Base-by-base conservation (phyloP, 2,329 filamentous ascomycete species). In the Pyricularia sp. region DNA sequence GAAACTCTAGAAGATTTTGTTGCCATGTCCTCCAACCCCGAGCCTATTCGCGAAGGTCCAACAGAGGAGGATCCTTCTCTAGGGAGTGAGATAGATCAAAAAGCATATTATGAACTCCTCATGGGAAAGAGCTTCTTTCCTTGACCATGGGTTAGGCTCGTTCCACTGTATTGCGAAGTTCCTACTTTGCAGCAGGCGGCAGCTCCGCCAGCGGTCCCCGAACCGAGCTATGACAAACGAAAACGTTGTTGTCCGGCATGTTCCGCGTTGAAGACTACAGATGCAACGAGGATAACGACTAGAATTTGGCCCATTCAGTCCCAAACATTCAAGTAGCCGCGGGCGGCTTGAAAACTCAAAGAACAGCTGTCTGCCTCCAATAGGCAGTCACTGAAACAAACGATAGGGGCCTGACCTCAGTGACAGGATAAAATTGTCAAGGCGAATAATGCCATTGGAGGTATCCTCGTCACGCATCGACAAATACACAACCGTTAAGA, bases 1-100 rank as follows among this genome's bases (percentile, higher is more conserved):
- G 78, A 79, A 69, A 79, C 77, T 2, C 72, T 79, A 12, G 75
- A 75, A 66, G 78, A 79, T 69, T 79, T 79, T 58, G 73, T 78
- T 63, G 76, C 73, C 69, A 77, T 79, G 73, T 77, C 75, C 36
- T 78, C 75, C 68, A 78, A 79, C 65, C 76, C 76, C 0, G 77
- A 79, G 36, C 75, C 75, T 4, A 71, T 76, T 50, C 71, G 73
- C 1, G 73, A 74, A 59, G 67, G 69, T 20, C 67, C 70, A 36
- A 72, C 73, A 10, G 75, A 76, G 12, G 70, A 73, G 25, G 76
- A 78, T 55, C 73, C 74, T 0, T 72, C 74, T 1, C 72, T 78
- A 12, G 76, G 75, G 23, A 75, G 71, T 66, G 78, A 79, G 67
- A 73, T 76, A 12, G 78, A 79, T 69, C 78, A 79, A 68, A 76